Evolutionary conservation across 1,139 yeast species (phyloP), one percentile per base, ranked within the genome.

Genomic region (Suhomyces yuchorum): DNA sequence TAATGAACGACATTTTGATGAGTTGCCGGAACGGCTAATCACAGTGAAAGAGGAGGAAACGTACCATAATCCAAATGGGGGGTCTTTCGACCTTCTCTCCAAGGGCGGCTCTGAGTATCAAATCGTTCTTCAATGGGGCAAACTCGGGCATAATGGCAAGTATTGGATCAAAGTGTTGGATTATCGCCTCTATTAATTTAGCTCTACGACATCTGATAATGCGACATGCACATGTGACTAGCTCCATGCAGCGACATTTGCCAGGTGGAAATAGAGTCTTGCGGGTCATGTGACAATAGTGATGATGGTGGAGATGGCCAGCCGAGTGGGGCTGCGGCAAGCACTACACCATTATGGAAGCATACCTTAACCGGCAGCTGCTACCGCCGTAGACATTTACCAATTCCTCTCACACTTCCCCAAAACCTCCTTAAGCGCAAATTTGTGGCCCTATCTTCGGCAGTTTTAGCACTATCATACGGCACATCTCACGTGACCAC

Each of bases 1-100:
- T 15, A 19, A 24, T 15, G 18, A 37, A 37, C 9, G 18, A 22
- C 20, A 11, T 11, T 35, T 9, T 20, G 20, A 9, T 20, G 20
- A 9, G 19, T 14, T 18, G 9, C 9, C n/a, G 30, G 18, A 9
- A 36, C 14, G 11, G 34, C 17, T 6, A 30, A 5, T 20, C 23
- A 20, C 23, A 20, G 23, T 7, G 7, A 5, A 5, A 7, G 4
- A 20, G 23, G 7, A 7, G 23, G 15, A 8, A 9, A 69, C 82
- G 51, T 68, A 80, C 84, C 99, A 93, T 93, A 58, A 93, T 87
- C 99, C 99, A 93, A 52, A 93, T 84, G 22, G 99, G 99, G 1
- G 99, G 97, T 65, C 99, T 83, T 70, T 93, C 99, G 42, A 93
- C 97, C 56, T 73, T 73, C 64, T 92, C 96, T 44, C 80, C 80